Conservation (phyloP, 805 yeast species). For the Candida broadrunensis region DNA sequence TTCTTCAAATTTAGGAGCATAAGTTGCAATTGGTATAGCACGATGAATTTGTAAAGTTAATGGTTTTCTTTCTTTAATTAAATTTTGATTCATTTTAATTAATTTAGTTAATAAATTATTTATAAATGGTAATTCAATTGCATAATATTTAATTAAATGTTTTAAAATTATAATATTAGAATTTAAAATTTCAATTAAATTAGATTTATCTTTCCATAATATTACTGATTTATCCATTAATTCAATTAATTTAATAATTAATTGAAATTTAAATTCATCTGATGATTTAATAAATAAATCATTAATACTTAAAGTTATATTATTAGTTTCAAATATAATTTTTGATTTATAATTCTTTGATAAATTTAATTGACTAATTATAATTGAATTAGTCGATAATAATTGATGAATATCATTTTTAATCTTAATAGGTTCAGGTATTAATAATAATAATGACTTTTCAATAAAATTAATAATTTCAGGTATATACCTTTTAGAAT, state of each 20-base stretch:
- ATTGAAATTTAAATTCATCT: slow-evolving; percentile 19
- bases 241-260: slow-evolving; percentile 30
- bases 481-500: slow-evolving; percentile 79
- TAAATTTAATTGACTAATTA: slow-evolving; percentile 13
- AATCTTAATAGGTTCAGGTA: slow-evolving; percentile 34
- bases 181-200: slow-evolving; percentile 55
- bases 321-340: slow-evolving; percentile 1
- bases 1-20: slow-evolving; percentile 91
- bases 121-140: slow-evolving; percentile 27
- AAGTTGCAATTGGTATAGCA: slow-evolving; percentile 79
- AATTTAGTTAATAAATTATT: slow-evolving; percentile 48
- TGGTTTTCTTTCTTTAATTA: slow-evolving; percentile 44
- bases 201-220: slow-evolving; percentile 61
- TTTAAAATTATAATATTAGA: slow-evolving; percentile 46
- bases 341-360: slow-evolving; percentile 13
- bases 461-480: slow-evolving; percentile 65
- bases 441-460: slow-evolving; percentile 43
- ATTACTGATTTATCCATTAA: slow-evolving; percentile 27
- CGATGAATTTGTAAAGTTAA: slow-evolving; percentile 78
- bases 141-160: slow-evolving; percentile 33
- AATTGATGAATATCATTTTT: slow-evolving; percentile 1
- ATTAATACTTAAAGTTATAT: slow-evolving; percentile 4
- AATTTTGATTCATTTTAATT: slow-evolving; percentile 40
- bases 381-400: slow-evolving; percentile 7
- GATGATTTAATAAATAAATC: slow-evolving; percentile 10